These are phyloP conservation scores for Grifola frondosa DNA, from an alignment of 1,284 basidiomycete species.

Conservation along the genomic window DNA sequence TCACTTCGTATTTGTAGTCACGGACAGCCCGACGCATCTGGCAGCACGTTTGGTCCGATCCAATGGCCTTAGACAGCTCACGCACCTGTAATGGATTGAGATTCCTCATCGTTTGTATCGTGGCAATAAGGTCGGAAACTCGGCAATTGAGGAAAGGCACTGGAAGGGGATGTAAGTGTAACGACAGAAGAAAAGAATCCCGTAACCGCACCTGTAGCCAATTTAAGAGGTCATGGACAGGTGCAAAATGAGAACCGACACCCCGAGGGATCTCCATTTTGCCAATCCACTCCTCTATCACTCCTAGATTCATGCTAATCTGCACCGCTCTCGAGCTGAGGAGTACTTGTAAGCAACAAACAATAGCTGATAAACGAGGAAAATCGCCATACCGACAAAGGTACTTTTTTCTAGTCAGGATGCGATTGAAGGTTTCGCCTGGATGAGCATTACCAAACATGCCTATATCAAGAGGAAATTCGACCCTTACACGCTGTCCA, in stretches of 20 bases:
- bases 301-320: slow-evolving; percentile 85
- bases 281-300: slow-evolving; percentile 91
- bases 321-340: slow-evolving; percentile 82
- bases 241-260: slow-evolving; percentile 79
- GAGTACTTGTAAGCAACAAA: neutral
- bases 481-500: slow-evolving; percentile 76
- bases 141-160: slow-evolving; percentile 82
- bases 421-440: slow-evolving; percentile 95
- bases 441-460: slow-evolving; percentile 28
- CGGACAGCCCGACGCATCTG: slow-evolving; percentile 90
- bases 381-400: slow-evolving; percentile 70
- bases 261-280: slow-evolving; percentile 79
- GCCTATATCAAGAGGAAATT: slow-evolving; percentile 4
- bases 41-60: neutral
- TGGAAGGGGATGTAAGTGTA: slow-evolving; percentile 35
- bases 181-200: neutral
- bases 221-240: slow-evolving; percentile 81
- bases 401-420: slow-evolving; percentile 90
- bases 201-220: slow-evolving; percentile 74
- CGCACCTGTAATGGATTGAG: slow-evolving; percentile 89
- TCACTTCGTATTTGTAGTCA: slow-evolving; percentile 95
- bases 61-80: neutral
- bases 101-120: slow-evolving; percentile 82
- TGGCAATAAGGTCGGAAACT: slow-evolving; percentile 87
- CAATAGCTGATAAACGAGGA: too few relatives aligned